These are phyloP conservation scores for Pseudevernia furfuracea DNA, from an alignment of 495 filamentous ascomycete genomes.

Conservation along the genomic window DNA sequence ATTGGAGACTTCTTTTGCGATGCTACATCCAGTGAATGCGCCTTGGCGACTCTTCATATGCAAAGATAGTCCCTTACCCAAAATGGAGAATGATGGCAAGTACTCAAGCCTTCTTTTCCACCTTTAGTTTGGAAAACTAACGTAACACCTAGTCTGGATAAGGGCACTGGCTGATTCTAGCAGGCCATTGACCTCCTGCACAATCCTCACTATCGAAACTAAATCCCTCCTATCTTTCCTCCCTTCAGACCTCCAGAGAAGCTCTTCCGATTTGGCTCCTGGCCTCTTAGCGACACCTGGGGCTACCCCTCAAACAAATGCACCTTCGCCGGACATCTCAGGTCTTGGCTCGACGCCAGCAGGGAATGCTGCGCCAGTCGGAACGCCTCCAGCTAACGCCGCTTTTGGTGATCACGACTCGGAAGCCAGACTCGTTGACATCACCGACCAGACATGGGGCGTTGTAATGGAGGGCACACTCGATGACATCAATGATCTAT, in stretches of 20 bases:
- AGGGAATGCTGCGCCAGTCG: conserved; percentile 21
- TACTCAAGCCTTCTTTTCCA: conserved; percentile 16
- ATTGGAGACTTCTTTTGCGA: conserved; percentile 73
- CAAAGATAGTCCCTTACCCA: conserved; percentile 62
- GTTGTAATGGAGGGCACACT: conserved; percentile 47
- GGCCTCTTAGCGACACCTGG: conserved; percentile 17
- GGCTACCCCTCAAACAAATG: conserved; percentile 16
- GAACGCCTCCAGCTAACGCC: conserved; percentile 34
- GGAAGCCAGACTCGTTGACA: conserved; percentile 68
- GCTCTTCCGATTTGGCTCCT: not conserved
- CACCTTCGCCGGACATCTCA: conserved; percentile 19
- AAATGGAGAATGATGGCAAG: conserved; percentile 61
- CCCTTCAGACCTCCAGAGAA: conserved; percentile 2
- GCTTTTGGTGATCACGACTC: conserved; percentile 59
- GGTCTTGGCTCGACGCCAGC: conserved; percentile 13
- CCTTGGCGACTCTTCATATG: conserved; percentile 76
- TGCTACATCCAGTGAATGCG: conserved; percentile 61
- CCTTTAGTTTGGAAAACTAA: not conserved
- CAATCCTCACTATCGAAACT: conserved; percentile 58
- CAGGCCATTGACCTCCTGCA: conserved; percentile 46
- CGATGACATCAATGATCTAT: conserved; percentile 50
- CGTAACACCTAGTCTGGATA: conserved; percentile 36
- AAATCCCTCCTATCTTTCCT: conserved; percentile 55
- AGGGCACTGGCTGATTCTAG: conserved; percentile 39
- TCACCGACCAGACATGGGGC: conserved; percentile 74